Evolutionary conservation across 441 rosid species (phyloP), one percentile per base, ranked within the genome.

Genomic region (Populus tomentosa): DNA sequence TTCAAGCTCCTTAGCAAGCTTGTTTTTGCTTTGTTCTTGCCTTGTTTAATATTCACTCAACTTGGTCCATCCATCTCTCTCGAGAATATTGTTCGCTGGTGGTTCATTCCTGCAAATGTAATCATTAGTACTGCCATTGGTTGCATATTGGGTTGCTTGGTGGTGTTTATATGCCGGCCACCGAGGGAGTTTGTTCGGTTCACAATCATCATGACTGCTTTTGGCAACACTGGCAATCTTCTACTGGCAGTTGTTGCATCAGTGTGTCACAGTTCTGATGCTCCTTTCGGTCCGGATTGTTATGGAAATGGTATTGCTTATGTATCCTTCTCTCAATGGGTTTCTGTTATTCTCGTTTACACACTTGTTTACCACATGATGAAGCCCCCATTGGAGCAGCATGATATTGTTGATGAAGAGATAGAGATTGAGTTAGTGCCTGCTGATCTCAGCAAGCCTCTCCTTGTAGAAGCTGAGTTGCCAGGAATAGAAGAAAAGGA

Each of bases 281-380:
- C 59, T 42, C 95, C 98, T 1, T 92, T 93, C 72, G 98, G 99
- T 21, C 70, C 70, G 2, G 68, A 71, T 71, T 95, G 98, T 69
- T 86, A 91, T 78, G 88, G 97, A 0, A 85, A 70, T 46, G 97
- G 98, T 7, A 92, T 95, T 40, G 89, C 99, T 18, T 95, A 93
- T 79, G 99, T 95, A 6, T 93, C 97, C 3, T 92, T 95, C 40
- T 87, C 99, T 16, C 93, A 89, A 13, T 92, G 97, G 98, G 95
- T 95, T 13, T 90, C 99, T 35, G 97, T 93, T 69, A 91, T 95
- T 82, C 93, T 95, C 65, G 98, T 92, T 21, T 92, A 95, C 76
- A 92, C 98, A 7, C 87, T 93, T 71, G 99, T 93, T 76, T 93
- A 95, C 85, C 98, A 93, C 83, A 92, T 92, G 98, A 95, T 92